Evolutionary conservation across 805 yeast genomes (phyloP).

Genomic region (Schizosaccharomyces lindneri): DNA sequence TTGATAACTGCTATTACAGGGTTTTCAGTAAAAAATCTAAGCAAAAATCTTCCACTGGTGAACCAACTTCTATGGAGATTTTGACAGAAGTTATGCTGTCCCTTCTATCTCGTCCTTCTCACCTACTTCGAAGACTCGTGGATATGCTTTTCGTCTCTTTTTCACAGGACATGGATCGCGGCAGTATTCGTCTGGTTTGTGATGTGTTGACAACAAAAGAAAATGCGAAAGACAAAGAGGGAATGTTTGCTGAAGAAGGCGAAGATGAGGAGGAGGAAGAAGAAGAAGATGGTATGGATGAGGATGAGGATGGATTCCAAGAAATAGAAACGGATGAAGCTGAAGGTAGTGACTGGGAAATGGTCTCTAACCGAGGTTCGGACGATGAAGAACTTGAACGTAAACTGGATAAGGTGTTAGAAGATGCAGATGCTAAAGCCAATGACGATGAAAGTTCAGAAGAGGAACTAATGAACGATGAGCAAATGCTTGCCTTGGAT

Average conservation of each 20-base stretch:
- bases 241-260: conserved; percentile 17
- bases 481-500: conserved; percentile 86
- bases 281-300: conserved; percentile 8
- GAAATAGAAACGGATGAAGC: conserved; percentile 8
- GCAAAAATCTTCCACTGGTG: conserved; percentile 7
- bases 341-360: conserved; percentile 4
- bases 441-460: conserved; percentile 12
- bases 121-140: conserved; percentile 32
- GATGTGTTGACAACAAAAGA: conserved; percentile 44
- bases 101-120: conserved; percentile 30
- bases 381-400: conserved; percentile 9
- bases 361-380: not conserved
- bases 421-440: conserved; percentile 1
- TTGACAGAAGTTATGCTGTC: conserved; percentile 35
- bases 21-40: not conserved
- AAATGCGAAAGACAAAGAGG: conserved; percentile 44
- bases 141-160: conserved; percentile 33
- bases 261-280: conserved; percentile 12
- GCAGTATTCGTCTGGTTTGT: conserved; percentile 25
- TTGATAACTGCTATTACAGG: conserved; percentile 29
- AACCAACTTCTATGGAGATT: conserved; percentile 19
- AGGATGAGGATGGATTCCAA: conserved; percentile 8
- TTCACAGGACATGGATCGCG: conserved; percentile 20
- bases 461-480: conserved; percentile 81
- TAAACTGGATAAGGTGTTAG: not conserved